Conservation (phyloP, 768 basidiomycete genomes). For the Baorangia bicolor region DNA sequence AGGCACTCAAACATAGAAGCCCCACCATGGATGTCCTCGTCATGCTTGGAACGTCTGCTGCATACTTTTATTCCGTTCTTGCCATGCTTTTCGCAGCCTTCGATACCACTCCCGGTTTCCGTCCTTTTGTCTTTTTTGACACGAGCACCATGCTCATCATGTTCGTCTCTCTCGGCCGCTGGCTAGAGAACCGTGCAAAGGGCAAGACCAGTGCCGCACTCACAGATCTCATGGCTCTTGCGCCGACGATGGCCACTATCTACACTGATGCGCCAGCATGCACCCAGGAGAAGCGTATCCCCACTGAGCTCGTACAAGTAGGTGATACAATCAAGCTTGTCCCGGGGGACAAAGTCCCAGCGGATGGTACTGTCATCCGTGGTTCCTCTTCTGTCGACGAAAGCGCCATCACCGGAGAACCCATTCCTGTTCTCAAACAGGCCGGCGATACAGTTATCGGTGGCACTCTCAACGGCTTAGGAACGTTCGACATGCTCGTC, state of each 20-base stretch:
- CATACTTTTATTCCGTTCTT: constrained; percentile 86
- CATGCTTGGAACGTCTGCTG: constrained; percentile 91
- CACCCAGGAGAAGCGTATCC: constrained; percentile 83
- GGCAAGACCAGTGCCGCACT: constrained; percentile 96
- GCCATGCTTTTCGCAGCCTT: constrained; percentile 65
- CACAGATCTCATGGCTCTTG: constrained; percentile 92
- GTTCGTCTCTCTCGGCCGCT: constrained; percentile 94
- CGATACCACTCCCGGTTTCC: constrained; percentile 63
- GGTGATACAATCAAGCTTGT: constrained; percentile 92
- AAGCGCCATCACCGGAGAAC: constrained; percentile 95
- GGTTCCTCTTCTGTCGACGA: constrained; percentile 92
- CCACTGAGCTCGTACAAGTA: constrained; percentile 93
- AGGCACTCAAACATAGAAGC: constrained; percentile 81
- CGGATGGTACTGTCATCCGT: constrained; percentile 86
- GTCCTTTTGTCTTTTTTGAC: constrained; percentile 93
- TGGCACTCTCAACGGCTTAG: constrained; percentile 94
- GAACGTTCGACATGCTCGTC: constrained; percentile 96
- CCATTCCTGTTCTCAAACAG: constrained; percentile 83
- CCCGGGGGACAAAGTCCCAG: constrained; percentile 94
- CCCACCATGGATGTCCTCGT: constrained; percentile 99
- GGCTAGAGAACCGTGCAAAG: constrained; percentile 95
- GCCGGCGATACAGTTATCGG: constrained; percentile 87
- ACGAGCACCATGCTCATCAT: constrained; percentile 98
- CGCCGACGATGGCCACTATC: constrained; percentile 94
- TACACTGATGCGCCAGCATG: constrained; percentile 84